Evolutionary conservation across 805 yeast species (phyloP).

Genomic region (Schizosaccharomyces japonicus): DNA sequence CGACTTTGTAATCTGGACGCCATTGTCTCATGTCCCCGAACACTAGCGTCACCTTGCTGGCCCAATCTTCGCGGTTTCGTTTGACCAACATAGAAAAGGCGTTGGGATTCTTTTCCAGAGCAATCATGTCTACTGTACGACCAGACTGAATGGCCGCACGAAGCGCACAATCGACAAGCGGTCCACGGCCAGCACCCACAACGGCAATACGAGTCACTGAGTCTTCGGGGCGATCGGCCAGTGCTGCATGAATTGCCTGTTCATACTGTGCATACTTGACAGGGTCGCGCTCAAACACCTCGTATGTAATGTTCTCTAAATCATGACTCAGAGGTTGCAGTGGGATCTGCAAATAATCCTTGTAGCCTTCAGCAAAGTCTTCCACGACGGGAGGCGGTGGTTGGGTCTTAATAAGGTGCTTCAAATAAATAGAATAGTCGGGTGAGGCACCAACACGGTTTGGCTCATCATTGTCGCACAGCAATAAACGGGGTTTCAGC

Average conservation of each 20-base stretch:
- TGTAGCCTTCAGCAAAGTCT: slow-evolving; percentile 17
- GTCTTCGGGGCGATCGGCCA: slow-evolving; percentile 13
- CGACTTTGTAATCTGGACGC: slow-evolving; percentile 21
- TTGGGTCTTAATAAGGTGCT: slow-evolving; percentile 18
- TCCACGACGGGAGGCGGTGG: slow-evolving; percentile 17
- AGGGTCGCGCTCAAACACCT: slow-evolving; percentile 44
- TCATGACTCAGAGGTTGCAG: slow-evolving; percentile 44
- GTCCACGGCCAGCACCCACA: slow-evolving; percentile 80
- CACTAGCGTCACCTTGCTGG: slow-evolving; percentile 25
- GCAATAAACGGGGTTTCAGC: slow-evolving; percentile 8
- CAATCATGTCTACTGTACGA: slow-evolving; percentile 20
- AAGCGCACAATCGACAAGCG: slow-evolving; percentile 35
- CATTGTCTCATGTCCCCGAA: slow-evolving; percentile 36
- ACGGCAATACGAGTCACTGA: slow-evolving; percentile 22
- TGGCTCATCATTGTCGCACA: slow-evolving; percentile 9
- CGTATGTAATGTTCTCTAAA: slow-evolving; percentile 36
- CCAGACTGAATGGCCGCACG: slow-evolving; percentile 18
- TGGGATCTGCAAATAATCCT: slow-evolving; percentile 33
- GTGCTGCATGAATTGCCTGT: slow-evolving; percentile 34
- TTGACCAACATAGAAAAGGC: slow-evolving; percentile 27
- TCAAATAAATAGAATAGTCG: slow-evolving; percentile 21
- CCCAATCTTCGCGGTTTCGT: slow-evolving; percentile 32
- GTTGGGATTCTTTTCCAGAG: slow-evolving; percentile 49
- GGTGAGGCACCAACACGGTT: not conserved
- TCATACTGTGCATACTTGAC: slow-evolving; percentile 48